Conservation (phyloP, 495 filamentous ascomycete genomes). For the Barbatosphaeria neglecta region DNA sequence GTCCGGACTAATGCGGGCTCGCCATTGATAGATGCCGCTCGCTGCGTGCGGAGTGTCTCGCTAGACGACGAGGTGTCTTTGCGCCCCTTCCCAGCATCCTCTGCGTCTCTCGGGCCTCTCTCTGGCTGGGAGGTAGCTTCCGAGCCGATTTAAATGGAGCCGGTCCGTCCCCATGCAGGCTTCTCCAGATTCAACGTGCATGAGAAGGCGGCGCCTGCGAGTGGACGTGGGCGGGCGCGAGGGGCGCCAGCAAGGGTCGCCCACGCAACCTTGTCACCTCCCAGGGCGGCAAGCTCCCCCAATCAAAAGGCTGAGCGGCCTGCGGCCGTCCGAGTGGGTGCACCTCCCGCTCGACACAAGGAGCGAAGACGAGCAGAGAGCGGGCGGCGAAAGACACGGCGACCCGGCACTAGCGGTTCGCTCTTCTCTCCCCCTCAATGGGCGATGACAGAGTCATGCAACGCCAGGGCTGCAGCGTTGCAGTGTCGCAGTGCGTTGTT, state of each 20-base stretch:
- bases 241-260: background rate
- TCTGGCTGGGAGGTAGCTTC: background rate
- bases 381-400: background rate
- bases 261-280: background rate
- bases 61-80: too few species aligned
- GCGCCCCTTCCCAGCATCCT: too few species aligned
- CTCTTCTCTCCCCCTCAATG: background rate
- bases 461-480: background rate
- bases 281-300: conserved; percentile 1
- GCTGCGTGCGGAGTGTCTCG: background rate
- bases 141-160: too few species aligned
- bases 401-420: background rate
- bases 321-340: background rate
- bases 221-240: background rate
- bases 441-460: background rate
- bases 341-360: background rate
- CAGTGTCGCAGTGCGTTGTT: too few species aligned
- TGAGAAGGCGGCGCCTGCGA: background rate
- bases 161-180: background rate
- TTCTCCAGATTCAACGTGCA: background rate
- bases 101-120: too few species aligned
- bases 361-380: background rate
- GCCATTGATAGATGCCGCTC: background rate
- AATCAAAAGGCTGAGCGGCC: background rate
- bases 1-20: too few species aligned